Percentiles rank a stretch among this genome's conserved stretches.
Evolutionary conservation across 129 eudicot genomes (phyloP).

Genomic region (Saposhnikovia divaricata): DNA sequence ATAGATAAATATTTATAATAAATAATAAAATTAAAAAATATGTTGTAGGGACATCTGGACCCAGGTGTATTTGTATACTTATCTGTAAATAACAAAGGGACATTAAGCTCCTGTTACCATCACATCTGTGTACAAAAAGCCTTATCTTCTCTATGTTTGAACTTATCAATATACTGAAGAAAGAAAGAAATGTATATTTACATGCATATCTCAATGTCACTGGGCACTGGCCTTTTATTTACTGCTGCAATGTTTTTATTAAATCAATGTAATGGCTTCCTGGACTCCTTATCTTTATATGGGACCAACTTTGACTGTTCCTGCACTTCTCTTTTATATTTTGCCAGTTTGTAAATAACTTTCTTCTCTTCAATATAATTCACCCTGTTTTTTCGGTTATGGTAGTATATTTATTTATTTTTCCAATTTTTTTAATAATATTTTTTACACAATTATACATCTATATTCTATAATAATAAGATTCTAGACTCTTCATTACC

Average conservation of each 20-base stretch:
- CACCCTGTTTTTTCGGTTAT: too few relatives aligned
- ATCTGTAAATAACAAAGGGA: background rate
- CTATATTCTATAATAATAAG: too few relatives aligned
- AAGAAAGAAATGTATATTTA: background rate
- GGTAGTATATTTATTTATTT: too few relatives aligned
- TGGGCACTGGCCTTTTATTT: background rate
- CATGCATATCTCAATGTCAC: background rate
- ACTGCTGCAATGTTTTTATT: slow-evolving; percentile 1
- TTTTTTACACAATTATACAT: too few relatives aligned
- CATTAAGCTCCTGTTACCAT: slow-evolving; percentile 12
- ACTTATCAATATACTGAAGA: slow-evolving; percentile 4
- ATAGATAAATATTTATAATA: too few relatives aligned
- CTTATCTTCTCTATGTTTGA: slow-evolving; percentile 14
- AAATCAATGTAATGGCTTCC: background rate
- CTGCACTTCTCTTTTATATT: background rate
- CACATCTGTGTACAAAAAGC: slow-evolving; percentile 15
- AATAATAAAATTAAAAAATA: too few relatives aligned
- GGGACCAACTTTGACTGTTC: slow-evolving; percentile 4
- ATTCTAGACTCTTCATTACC: too few relatives aligned
- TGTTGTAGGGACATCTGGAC: too few relatives aligned
- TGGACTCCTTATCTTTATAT: slow-evolving; percentile 2
- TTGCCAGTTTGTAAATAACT: background rate
- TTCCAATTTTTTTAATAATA: too few relatives aligned
- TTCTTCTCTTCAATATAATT: too few relatives aligned
- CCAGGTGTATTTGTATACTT: background rate